Evolutionary conservation across 2,329 filamentous ascomycete genomes (phyloP), one percentile per base, ranked within the genome.

Genomic region (Dactylellina sp.): DNA sequence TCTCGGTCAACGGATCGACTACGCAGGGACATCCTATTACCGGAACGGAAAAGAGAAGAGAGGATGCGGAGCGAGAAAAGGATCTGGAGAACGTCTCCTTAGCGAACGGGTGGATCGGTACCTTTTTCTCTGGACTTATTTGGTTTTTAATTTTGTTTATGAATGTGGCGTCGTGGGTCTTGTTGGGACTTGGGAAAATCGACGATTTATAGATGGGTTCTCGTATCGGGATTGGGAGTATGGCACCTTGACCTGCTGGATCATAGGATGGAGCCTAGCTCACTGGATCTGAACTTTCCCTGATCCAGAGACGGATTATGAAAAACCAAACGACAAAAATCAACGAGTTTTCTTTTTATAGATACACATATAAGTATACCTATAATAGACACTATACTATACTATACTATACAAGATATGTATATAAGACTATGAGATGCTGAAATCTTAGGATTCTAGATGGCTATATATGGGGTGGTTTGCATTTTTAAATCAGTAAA

Each of bases 1-100:
- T 72, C 77, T 75, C 68, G 4, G 47, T 72, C 25, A 55, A 72
- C 47, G 68, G 68, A 6, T 65, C 68, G 1, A 65, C 68, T 11
- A 65, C 47, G 12, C 68, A 72, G 22, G 1, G 46, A 7, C 53
- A 65, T 16, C 68, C 68, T 14, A 53, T 64, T 7, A 39, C 39
- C 11, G 68, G 68, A 16, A 72, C 65, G 28, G 14, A 65, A 24
- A 46, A 55, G 52, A 24, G 60, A 35, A n/a, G 28, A 11, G 60
- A 60, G 12, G 68, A 72, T 22, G 1, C 7, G 1, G 53, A 60
- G 37, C 35, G 44, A 1, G 60, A 47, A 11, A 53, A 55, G 14
- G 60, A 42, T 1, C 37, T 60, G 32, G 68, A 65, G 9, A 18
- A 28, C n/a, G 68, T 72, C 7, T 72, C 68, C 5, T 55, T 72